Percentiles rank a stretch among this genome's conserved stretches.
Evolutionary conservation across 1,139 yeast genomes (phyloP).

Genomic region (Zhuliangozyma blackwelliae): DNA sequence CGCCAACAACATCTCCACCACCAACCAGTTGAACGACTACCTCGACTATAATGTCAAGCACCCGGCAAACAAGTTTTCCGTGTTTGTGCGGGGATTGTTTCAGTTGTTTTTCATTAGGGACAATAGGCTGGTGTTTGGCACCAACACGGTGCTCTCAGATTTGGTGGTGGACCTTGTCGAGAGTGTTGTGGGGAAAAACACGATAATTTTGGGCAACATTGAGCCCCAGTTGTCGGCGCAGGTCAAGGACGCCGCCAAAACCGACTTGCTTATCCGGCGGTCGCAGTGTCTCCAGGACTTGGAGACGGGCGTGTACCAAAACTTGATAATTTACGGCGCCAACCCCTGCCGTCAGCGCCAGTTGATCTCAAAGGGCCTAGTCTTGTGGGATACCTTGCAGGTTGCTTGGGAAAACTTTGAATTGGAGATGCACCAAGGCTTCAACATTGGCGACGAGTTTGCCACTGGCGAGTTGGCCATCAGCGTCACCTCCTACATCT

Average conservation of each 20-base stretch:
- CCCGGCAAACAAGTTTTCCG: constrained; percentile 33
- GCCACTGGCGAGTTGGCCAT: constrained; percentile 27
- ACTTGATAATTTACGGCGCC: constrained; percentile 56
- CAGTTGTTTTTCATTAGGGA: constrained; percentile 60
- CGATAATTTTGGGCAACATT: constrained; percentile 18
- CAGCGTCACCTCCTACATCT: constrained; percentile 68
- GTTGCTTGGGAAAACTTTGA: constrained; percentile 59
- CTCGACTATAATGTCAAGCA: constrained; percentile 29
- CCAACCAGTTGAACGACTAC: constrained; percentile 33
- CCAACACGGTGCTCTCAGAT: constrained; percentile 13
- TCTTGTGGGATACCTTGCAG: constrained; percentile 76
- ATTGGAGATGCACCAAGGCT: constrained; percentile 28
- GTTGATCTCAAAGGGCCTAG: constrained; percentile 50
- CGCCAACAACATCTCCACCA: constrained; percentile 20
- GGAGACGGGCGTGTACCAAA: constrained; percentile 50
- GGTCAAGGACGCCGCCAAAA: constrained; percentile 10
- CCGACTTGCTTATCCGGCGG: constrained; percentile 7
- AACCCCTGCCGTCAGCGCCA: constrained; percentile 86
- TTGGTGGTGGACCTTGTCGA: constrained; percentile 17
- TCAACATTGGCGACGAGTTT: constrained; percentile 31
- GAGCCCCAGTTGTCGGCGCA: constrained; percentile 20
- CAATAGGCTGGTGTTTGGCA: constrained; percentile 48
- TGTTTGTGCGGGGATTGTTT: constrained; percentile 56
- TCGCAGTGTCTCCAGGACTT: constrained; percentile 20
- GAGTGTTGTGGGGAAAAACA: constrained; percentile 21